Percentiles rank a stretch among this genome's conserved stretches.
Evolutionary conservation across 1,284 basidiomycete genomes (phyloP).

Genomic region (Papiliotrema laurentii): DNA sequence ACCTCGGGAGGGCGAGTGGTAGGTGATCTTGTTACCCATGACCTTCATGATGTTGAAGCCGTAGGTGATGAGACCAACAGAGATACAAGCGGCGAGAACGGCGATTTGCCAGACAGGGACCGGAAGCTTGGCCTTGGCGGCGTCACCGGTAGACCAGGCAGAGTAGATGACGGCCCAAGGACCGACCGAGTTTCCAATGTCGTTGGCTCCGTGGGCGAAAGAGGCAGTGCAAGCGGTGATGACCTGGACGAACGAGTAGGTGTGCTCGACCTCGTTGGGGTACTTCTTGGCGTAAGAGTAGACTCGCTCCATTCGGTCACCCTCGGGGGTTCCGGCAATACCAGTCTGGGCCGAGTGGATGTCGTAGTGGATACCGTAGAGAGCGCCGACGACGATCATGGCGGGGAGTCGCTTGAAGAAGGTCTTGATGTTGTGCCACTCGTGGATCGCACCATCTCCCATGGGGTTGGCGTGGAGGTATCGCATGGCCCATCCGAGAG

Average conservation of each 20-base stretch:
- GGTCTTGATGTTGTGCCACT: slow-evolving; percentile 26
- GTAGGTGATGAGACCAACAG: slow-evolving; percentile 50
- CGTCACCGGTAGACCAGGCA: slow-evolving; percentile 43
- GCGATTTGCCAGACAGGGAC: slow-evolving; percentile 51
- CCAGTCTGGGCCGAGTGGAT: slow-evolving; percentile 47
- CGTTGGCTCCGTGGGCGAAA: slow-evolving; percentile 50
- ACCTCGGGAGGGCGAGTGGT: slow-evolving; percentile 50
- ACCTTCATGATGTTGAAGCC: slow-evolving; percentile 48
- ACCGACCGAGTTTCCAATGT: slow-evolving; percentile 49
- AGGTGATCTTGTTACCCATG: slow-evolving; percentile 51
- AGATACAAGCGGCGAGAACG: slow-evolving; percentile 43
- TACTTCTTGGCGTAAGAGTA: slow-evolving; percentile 47
- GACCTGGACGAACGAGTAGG: slow-evolving; percentile 51
- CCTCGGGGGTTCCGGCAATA: slow-evolving; percentile 42
- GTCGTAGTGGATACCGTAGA: slow-evolving; percentile 42
- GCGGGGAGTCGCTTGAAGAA: slow-evolving; percentile 31
- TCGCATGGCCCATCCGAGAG: slow-evolving; percentile 39
- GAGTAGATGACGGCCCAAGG: slow-evolving; percentile 49
- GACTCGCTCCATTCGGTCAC: slow-evolving; percentile 43
- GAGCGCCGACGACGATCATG: slow-evolving; percentile 18
- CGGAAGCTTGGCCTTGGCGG: slow-evolving; percentile 37
- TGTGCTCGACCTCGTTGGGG: slow-evolving; percentile 51
- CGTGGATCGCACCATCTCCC: slow-evolving; percentile 34
- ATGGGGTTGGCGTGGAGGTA: slow-evolving; percentile 33
- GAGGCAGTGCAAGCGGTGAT: slow-evolving; percentile 52